Evolutionary conservation across 2,329 filamentous ascomycete genomes (phyloP), one percentile per base, ranked within the genome.

Genomic region (Dothideomycetes sp.): DNA sequence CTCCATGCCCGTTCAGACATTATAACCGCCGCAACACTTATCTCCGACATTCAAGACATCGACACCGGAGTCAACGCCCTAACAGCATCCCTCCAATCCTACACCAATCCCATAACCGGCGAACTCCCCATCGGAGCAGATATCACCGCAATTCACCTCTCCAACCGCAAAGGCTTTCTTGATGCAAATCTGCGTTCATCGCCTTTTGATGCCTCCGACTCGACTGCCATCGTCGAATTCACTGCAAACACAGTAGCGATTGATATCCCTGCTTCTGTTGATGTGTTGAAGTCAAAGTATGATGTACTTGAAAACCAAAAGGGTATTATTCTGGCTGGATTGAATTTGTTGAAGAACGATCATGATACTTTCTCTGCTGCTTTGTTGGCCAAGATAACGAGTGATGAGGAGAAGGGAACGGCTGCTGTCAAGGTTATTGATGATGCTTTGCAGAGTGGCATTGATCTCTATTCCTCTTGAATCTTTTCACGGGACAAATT

Each of bases 81-180:
- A n/a, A 43, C 48, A 24, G 41, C 41, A n/a, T 35, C 47, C 28
- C 28, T 47, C 24, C 28, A 42, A 13, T 25, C 43, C 4, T 49
- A 45, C 41, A 41, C 42, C 13, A 44, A 43, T 18, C 28, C 41
- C 16, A 42, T 45, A 5, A 35, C 46, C 5, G 42, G 7, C 4
- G 43, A 47, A 17, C 11, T 45, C 1, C 43, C 44, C 11, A 37
- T 51, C 11, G 29, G 40, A 9, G 43, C 43, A 19, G 49, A 49
- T 20, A 50, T 53, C 23, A 41, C 45, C 8, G 49, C 48, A 11
- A 49, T 51, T 28, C 47, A 47, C 28, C 34, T 50, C 27, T 45
- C 50, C 13, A 52, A 53, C 32, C 45, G 50, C n/a, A 49, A 50
- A 39, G 50, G 50, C 31, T 49, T 24, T 28, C 12, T 35, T 33